phyloP scores from a whole-genome alignment of 1,284 basidiomycete species.

The Microbotryum scabiosae region DNA sequence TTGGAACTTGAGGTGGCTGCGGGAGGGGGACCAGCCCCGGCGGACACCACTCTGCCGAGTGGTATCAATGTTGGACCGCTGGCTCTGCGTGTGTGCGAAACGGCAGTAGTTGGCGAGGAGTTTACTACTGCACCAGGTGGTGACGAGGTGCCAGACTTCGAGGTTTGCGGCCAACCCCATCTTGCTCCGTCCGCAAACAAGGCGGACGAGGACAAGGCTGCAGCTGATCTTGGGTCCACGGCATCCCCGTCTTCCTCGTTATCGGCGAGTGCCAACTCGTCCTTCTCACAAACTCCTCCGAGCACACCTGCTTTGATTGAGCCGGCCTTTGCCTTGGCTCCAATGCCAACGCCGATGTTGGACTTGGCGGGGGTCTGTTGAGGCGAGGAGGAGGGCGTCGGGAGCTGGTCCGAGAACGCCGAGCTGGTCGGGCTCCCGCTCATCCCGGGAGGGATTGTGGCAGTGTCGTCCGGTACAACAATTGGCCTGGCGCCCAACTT shows the following conservation, averaged over 20 bases:
- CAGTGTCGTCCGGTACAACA: not conserved
- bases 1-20: conserved; percentile 3
- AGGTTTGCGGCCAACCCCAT: conserved; percentile 25
- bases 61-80: conserved; percentile 20
- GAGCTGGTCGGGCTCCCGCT: conserved; percentile 5
- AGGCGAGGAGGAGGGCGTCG: conserved; percentile 20
- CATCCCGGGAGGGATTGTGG: not conserved
- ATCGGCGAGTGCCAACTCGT: conserved; percentile 1
- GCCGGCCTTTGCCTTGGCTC: not conserved
- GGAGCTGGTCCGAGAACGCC: conserved; percentile 16
- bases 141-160: not conserved
- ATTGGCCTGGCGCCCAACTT: not conserved
- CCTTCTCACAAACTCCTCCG: conserved; percentile 24
- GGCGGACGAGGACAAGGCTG: not conserved
- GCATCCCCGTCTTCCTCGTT: not conserved
- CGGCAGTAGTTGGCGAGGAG: conserved; percentile 5
- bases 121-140: not conserved
- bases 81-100: not conserved
- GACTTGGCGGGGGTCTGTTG: not conserved
- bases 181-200: conserved; percentile 23
- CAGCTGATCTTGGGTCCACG: conserved; percentile 1
- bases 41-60: conserved; percentile 19
- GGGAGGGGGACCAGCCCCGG: conserved; percentile 21
- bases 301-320: conserved; percentile 7
- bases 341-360: not conserved